Evolutionary conservation across 73 alveolate genomes (phyloP), one percentile per base, ranked within the genome.

Genomic region (Paramecium sexaurelia): DNA sequence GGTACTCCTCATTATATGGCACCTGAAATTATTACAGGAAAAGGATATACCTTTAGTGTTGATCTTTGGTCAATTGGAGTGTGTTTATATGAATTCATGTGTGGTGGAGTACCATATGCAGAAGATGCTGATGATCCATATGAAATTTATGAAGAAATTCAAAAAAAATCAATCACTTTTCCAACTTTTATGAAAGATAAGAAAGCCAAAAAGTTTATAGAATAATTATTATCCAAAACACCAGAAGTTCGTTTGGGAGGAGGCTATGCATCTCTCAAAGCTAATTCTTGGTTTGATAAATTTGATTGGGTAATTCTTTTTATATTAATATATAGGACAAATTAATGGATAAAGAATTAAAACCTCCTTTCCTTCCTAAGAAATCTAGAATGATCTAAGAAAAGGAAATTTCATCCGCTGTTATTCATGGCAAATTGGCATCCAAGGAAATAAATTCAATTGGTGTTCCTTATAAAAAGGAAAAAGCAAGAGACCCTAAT

Each of bases 121-220:
- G 98, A 95, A 85, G 98, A 95, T n/a, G 95, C 87, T 37, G 96
- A 95, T 19, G 98, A 95, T 67, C 98, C 98, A 43, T 92, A 94
- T 89, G 97, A 91, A 69, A 93, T 95, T 85, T 95, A 95, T 95
- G 95, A 92, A 92, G 96, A 95, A 20, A 95, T 95, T 3, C 35
- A 66, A 11, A 86, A 94, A 61, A 94, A 92, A 40, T 87, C 89
- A 27, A 47, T 95, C 22, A 78, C 69, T 32, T 95, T 88, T 92
- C 98, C 98, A 19, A 67, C 87, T 66, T 95, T 92, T 89, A 91
- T 95, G 56, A 92, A 85, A 27, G 96, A 87, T 32, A 87, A 67
- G 69, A 92, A 82, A 22, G 91, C 94, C 8, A 92, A 92, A 67
- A 93, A 84, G 6, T 37, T 92, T 35, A 89, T 92, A 10, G 94